Evolutionary conservation across 495 filamentous ascomycete genomes (phyloP), one percentile per base, ranked within the genome.

Genomic region (Penicillium salamii): DNA sequence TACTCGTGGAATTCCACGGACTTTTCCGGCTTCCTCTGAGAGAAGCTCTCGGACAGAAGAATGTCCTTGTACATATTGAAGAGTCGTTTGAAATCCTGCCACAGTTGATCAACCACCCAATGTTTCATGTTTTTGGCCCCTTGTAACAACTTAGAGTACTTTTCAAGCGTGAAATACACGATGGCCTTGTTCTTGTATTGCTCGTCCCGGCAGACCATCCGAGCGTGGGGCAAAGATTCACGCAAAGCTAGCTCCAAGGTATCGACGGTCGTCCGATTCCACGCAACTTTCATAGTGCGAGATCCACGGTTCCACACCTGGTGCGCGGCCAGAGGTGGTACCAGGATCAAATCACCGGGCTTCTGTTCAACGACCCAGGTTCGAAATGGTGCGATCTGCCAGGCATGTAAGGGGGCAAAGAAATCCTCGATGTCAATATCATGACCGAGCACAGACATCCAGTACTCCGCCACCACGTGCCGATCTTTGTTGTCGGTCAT

Each of bases 121-220:
- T 80, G 61, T 26, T 63, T 58, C 0, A 56, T 56, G 13, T 67
- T 62, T 18, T 75, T 63, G 24, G 79, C 64, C 11, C 65, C 42
- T n/a, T 49, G 58, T 9, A 97, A 77, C 35, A 88, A 69, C 3
- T 69, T 67, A 28, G 83, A 86, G 52, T 96, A 97, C 46, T 87
- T 87, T 1, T 84, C 71, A 8, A 97, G 75, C 0, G 90, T 86
- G 63, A 83, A 93, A 61, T 86, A 96, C 21, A 97, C 78, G 50
- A 97, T 97, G 14, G 91, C 88, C 60, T 96, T 96, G 72, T 92
- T 96, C 65, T 97, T 98, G 75, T 98, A 98, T 63, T 96, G 90
- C 58, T 98, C 93, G 53, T 98, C 93, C n/a, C 93, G 90, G 62
- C 93, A 97, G 23, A 97, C 91, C 58, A 96, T 80, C 18, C 90